Base-by-base conservation (phyloP, 2,329 filamentous ascomycete species). In the Didymella lethalis region DNA sequence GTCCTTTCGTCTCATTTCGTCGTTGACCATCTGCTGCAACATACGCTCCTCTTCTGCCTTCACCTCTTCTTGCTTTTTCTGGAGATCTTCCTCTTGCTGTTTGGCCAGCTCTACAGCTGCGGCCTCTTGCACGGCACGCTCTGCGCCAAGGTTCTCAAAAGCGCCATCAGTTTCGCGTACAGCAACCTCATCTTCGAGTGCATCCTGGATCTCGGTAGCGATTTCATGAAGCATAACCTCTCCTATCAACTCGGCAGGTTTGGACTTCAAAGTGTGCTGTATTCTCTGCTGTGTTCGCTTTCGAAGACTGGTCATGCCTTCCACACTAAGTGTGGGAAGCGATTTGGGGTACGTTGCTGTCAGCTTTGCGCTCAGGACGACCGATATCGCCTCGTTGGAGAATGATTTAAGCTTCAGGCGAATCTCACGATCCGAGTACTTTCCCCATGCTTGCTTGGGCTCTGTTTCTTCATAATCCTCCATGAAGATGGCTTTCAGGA, bases 281-380 rank as follows among this genome's bases (percentile, higher is more conserved):
- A 96, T 84, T 69, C 89, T 90, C 72, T 87, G 89, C 57, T 86
- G 83, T 1, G 90, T 91, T 52, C 86, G 88, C 67, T 90, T 89
- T 43, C 88, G 87, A 54, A 97, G 81, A 44, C 85, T 83, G 26
- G 83, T 81, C 41, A 87, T 80, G 54, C 88, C 83, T 64, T 90
- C 89, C 44, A 96, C 73, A 4, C 84, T 87, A 14, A 97, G 79
- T 11, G 92, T 80, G 1, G 93, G 93, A 1, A 88, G 81, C 1
- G 92, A 90, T 73, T 92, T 96, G 4, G 94, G 95, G 75, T 98
- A 98, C 0, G 93, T 96, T 7, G 93, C 90, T 8, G 92, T 95
- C 65, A 98, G 82, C 55, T 91, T 89, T 51, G 96, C 92, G 47
- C 86, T 84, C n/a, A 98, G 79, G 2, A 86, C 87, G 38, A 93